phyloP scores from a whole-genome alignment of 2,329 filamentous ascomycete species.

The Aspergillus amoenus region DNA sequence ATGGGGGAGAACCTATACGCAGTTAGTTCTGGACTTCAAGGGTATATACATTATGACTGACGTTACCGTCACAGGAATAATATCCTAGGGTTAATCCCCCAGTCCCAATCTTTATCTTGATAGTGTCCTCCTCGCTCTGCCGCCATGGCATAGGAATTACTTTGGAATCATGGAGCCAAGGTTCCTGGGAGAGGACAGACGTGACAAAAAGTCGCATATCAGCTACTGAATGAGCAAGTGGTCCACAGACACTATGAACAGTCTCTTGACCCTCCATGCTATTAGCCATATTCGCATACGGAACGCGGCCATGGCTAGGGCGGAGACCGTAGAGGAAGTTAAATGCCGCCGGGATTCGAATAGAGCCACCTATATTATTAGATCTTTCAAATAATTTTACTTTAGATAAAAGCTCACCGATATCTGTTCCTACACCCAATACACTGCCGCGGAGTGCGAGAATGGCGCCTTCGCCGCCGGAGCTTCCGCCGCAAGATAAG shows the following conservation, averaged over 20 bases:
- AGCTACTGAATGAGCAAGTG: not conserved
- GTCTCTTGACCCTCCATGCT: constrained; percentile 32
- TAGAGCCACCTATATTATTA: constrained; percentile 34
- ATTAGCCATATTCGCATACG: constrained; percentile 35
- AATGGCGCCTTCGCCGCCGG: constrained; percentile 66
- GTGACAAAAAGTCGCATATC: constrained; percentile 4
- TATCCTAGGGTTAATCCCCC: constrained; percentile 32
- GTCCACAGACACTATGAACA: constrained; percentile 32
- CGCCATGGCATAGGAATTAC: constrained; percentile 13
- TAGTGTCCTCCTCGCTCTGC: constrained; percentile 20
- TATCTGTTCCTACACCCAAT: constrained; percentile 65
- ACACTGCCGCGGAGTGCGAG: constrained; percentile 55
- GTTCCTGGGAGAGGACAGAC: constrained; percentile 4
- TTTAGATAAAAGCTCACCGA: constrained; percentile 27
- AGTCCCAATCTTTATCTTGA: constrained; percentile 21
- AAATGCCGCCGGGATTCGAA: constrained; percentile 43
- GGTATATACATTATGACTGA: not conserved
- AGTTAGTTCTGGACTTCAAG: not conserved
- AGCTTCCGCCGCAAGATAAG: constrained; percentile 64
- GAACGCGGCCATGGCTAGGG: constrained; percentile 36
- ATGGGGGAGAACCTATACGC: constrained; percentile 24
- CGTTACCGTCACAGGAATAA: constrained; percentile 19
- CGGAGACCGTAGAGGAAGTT: constrained; percentile 44
- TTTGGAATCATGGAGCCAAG: constrained; percentile 12
- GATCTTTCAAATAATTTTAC: no score